phyloP scores from a whole-genome alignment of 441 rosid species.

The Croton laevigatus region DNA sequence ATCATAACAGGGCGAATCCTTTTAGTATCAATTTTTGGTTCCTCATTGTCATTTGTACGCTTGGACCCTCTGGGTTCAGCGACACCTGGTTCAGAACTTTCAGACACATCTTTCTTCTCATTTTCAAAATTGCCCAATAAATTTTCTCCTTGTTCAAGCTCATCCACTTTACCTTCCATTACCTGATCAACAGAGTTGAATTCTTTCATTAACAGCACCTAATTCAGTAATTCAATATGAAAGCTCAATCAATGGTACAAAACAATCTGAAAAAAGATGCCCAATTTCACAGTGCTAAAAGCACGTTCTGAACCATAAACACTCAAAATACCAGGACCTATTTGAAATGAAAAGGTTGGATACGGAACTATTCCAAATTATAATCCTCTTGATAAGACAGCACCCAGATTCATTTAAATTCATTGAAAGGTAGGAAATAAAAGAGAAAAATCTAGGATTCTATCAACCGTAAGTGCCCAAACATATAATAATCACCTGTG shows the following conservation, averaged over 20 bases:
- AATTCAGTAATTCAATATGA: constrained; percentile 22
- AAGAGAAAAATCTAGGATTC: not conserved
- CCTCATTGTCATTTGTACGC: constrained; percentile 46
- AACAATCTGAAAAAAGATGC: not conserved
- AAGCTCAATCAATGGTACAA: not conserved
- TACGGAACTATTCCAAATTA: constrained; percentile 2
- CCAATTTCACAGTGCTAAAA: not conserved
- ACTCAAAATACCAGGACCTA: not conserved
- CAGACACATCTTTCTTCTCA: constrained; percentile 35
- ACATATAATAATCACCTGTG: too few species aligned
- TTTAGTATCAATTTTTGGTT: constrained; percentile 38
- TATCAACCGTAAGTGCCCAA: not conserved
- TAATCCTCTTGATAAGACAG: not conserved
- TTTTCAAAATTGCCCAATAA: constrained; percentile 23
- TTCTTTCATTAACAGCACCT: constrained; percentile 28
- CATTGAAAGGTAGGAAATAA: not conserved
- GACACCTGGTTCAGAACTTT: constrained; percentile 36
- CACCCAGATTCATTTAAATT: not conserved
- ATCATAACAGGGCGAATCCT: constrained; percentile 37
- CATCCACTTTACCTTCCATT: constrained; percentile 38
- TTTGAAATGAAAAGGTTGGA: constrained; percentile 5
- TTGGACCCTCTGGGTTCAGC: constrained; percentile 35
- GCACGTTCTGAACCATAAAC: not conserved
- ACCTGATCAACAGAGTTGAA: constrained; percentile 27
- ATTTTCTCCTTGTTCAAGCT: constrained; percentile 36